Evolutionary conservation across 2,329 filamentous ascomycete species (phyloP), one percentile per base, ranked within the genome.

Genomic region (Neopestalotiopsis sp.): DNA sequence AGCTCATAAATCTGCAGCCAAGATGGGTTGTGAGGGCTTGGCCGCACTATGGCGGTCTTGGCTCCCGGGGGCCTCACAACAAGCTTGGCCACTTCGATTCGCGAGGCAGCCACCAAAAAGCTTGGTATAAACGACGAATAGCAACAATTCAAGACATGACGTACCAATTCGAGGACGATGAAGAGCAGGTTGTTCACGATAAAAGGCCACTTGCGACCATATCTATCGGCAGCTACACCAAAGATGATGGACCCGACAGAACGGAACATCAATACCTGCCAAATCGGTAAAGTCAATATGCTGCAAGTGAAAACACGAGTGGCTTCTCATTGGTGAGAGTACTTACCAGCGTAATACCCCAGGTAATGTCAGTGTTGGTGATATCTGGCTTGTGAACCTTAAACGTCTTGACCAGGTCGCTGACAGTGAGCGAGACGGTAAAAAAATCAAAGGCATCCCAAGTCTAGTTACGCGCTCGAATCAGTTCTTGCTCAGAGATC

Each of bases 161-260:
- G 80, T 75, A 91, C 91, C 74, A 94, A 84, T 78, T 95, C 92
- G 10, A 95, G 84, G 5, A 90, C 78, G 49, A 93, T 91, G 69
- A 95, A 89, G 24, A 95, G 83, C 28, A 93, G 70, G 79, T 94
- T 92, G 80, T 94, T 94, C 69, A 92, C 76, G 14, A 94, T 85
- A 82, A 94, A 94, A 1, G 92, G 92, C 90, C 92, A 93, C 75
- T 88, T 89, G 62, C 88, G 81, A 4, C 88, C 88, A 71, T 87
- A 90, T 45, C 86, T 82, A 78, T 90, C 88, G 24, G 84, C 80
- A 0, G 84, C 84, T 32, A 88, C 81, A 70, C 88, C 88, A 67
- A 89, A 89, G 10, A 83, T 24, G 58, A 88, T 78, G 4, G 86
- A 85, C 0, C 88, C 88, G 12, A 88, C 79, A 4, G 86, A 86